Evolutionary conservation across 169 alveolate species (phyloP).

Genomic region (Plasmodium adleri): DNA sequence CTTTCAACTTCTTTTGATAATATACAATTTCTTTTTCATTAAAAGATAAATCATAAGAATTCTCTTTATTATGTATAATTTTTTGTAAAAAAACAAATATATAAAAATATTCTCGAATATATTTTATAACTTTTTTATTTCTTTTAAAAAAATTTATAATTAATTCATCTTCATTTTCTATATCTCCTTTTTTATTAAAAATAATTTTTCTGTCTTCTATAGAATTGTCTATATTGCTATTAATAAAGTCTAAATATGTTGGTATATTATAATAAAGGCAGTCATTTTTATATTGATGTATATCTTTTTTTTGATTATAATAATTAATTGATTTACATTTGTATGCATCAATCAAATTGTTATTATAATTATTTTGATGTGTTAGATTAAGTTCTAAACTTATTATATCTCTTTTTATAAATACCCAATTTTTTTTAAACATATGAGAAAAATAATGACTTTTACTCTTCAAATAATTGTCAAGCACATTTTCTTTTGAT

Average conservation of each 20-base stretch:
- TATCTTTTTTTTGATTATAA: no score
- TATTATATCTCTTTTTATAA: slow-evolving; percentile 9
- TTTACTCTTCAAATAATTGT: slow-evolving; percentile 7
- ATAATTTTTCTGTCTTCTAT: not conserved
- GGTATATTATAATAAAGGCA: no score
- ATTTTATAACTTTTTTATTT: slow-evolving; percentile 4
- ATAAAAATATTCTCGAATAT: slow-evolving; percentile 61
- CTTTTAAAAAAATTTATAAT: slow-evolving; percentile 27
- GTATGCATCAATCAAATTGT: no score
- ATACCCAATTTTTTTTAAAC: slow-evolving; percentile 20
- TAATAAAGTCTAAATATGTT: no score
- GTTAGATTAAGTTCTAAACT: not conserved
- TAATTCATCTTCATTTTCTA: slow-evolving; percentile 3
- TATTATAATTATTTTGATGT: no score
- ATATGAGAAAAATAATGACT: slow-evolving; percentile 26
- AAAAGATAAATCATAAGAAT: slow-evolving; percentile 12
- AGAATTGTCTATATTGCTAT: no score
- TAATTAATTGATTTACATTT: no score
- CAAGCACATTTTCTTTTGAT: not conserved
- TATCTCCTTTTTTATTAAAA: slow-evolving; percentile 3
- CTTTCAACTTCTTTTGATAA: slow-evolving; percentile 37
- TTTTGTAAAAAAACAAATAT: slow-evolving; percentile 35
- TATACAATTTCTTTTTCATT: slow-evolving; percentile 11
- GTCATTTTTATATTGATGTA: no score
- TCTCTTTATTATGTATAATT: slow-evolving; percentile 5